Evolutionary conservation across 768 basidiomycete species (phyloP), one percentile per base, ranked within the genome.

Genomic region (Podaxis mareebaensis): DNA sequence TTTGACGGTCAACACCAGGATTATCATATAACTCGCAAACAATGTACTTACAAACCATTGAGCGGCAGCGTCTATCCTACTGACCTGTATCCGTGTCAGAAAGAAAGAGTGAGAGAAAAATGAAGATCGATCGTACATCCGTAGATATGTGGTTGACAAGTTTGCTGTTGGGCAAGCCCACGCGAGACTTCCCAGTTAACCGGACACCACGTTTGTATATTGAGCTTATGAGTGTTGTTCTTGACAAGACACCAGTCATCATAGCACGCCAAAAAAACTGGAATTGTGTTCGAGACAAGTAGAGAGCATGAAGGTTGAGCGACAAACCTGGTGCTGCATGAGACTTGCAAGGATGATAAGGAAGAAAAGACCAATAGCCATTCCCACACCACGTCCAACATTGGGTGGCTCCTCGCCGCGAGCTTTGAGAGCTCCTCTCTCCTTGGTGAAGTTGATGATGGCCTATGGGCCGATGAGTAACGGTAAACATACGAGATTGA

Each of bases 251-350:
- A 26, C 92, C 91, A 0, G 85, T 83, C 26, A 78, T 74, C 84
- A 89, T 89, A 4, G 86, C 85, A 48, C 85, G 79, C 81, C 86
- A 87, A 77, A 92, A 91, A 75, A 88, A 91, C 81, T 87, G 63
- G 26, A 60, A 33, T 11, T 15, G 11, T 65, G 36, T 11, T 60
- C 63, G 61, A 61, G 56, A 59, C 40, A 24, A 38, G 20, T 5
- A 5, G 13, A 44, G 22, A 17, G 15, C 55, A 4, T 17, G 1
- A 59, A 7, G 52, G 33, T 28, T 28, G 15, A 54, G 28, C 4
- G 39, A 68, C 67, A 66, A 66, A 83, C 87, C 78, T 89, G 88
- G 69, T 92, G 87, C 55, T 86, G 81, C 53, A 80, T 79, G 52
- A 92, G 69, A 66, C 85, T 86, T 0, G 86, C 73, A 13, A 75